Evolutionary conservation across 192 early-diverging fungal species (phyloP).

Genomic region (Linnemannia elongata): DNA sequence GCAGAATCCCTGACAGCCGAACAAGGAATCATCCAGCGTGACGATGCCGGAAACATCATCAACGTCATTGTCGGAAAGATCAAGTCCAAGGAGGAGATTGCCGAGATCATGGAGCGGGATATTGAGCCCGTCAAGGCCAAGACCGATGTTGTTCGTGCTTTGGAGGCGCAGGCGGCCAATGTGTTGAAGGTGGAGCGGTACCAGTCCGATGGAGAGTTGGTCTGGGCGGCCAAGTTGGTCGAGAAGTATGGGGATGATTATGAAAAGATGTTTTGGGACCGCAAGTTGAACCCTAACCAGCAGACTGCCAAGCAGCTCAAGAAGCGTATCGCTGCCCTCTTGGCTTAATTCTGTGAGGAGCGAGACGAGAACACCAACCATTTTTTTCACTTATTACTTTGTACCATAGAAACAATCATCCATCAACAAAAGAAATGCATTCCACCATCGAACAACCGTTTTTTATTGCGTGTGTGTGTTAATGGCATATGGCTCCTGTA

Average conservation of each 20-base stretch:
- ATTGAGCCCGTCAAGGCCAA: constrained; percentile 62
- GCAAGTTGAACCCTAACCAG: constrained; percentile 77
- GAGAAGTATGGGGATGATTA: constrained; percentile 82
- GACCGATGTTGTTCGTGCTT: constrained; percentile 69
- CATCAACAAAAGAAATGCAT: background rate
- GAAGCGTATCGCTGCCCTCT: constrained; percentile 59
- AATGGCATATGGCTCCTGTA: background rate
- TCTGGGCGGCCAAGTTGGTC: constrained; percentile 69
- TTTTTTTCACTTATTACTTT: background rate
- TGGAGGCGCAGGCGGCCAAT: constrained; percentile 71
- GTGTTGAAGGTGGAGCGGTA: constrained; percentile 59
- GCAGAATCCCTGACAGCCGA: constrained; percentile 69
- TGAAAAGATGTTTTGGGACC: constrained; percentile 85
- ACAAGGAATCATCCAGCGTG: constrained; percentile 86
- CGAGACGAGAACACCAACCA: background rate
- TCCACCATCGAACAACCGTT: background rate
- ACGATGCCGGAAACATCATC: constrained; percentile 80
- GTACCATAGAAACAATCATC: constrained; percentile 10
- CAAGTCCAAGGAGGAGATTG: constrained; percentile 59
- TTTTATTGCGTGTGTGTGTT: background rate
- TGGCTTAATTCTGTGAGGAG: constrained; percentile 20
- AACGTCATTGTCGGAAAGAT: constrained; percentile 76
- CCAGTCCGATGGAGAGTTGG: constrained; percentile 69
- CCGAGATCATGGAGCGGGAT: constrained; percentile 62
- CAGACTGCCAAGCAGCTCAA: constrained; percentile 75